Base-by-base conservation (phyloP, 345 rosid species). In the Eucalyptus shirleyi region DNA sequence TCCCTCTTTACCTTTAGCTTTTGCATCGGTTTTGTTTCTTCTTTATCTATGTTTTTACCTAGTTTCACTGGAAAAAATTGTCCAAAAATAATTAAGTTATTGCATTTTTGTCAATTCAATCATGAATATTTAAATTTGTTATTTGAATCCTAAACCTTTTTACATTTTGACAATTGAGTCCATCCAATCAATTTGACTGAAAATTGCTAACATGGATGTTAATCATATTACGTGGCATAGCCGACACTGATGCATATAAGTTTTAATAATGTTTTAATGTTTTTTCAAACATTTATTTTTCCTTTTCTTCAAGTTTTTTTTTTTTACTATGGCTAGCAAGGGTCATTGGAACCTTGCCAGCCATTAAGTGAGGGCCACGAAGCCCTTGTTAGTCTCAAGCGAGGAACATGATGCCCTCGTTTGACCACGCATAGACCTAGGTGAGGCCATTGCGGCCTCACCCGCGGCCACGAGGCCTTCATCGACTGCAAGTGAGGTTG, bases 221-320 rank as follows among this genome's bases (percentile, higher is more conserved):
- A 9, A 55, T 0, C 1, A 19, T 55, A 0, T 55, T 55, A 21
- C 1, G 3, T 23, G 28, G 12, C 1, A 55, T 55, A 23, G 3
- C 12, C 0, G 5, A 2, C 11, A 23, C 4, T 55, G 0, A 55
- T 0, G 12, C 0, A 23, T 0, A 55, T 23, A 55, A 55, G 2
- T 8, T 55, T 4, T 55, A 55, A 21, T 55, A 55, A 53, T 53
- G 10, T 21, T 55, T 55, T 55, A 53, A 55, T 55, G 0, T 21
- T 19, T 21, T 53, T 55, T 55, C 2, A 0, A 55, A 55, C 5
- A 21, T 21, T 4, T 55, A 21, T 55, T 4, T 55, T 55, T 55
- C 12, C 26, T 55, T 23, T 55, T 55, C 60, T 23, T 55, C 21
- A 51, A 50, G 3, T 50, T 51, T 18, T 53, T 55, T 55, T 55